Evolutionary conservation across 768 basidiomycete species (phyloP), one percentile per base, ranked within the genome.

Genomic region (Rhizopogon vesiculosus): DNA sequence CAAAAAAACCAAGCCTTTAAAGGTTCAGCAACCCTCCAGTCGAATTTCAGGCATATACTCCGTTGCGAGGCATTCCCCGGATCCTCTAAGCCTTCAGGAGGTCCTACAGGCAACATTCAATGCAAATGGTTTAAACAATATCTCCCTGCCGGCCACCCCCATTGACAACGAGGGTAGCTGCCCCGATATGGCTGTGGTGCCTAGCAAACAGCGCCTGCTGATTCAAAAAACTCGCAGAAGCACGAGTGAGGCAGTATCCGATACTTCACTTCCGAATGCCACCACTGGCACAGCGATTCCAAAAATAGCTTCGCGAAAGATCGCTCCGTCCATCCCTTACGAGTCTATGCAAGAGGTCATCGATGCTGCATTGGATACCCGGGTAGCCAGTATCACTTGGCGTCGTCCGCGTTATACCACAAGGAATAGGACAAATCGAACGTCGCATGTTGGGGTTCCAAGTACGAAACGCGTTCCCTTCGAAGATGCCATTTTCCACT

Each of bases 281-380:
- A 22, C 8, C 15, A 13, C 35, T 38, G 35, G 35, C 13, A 38
- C 33, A 35, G 19, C 33, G 7, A 19, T 49, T 38, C 46, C 19
- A 22, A 35, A 15, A 10, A 25, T 15, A 19, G 31, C 28, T 33
- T 13, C 15, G 10, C 31, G 16, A 38, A 54, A 51, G 19, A 31
- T 18, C 4, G 42, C 19, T 4, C 25, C 25, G 5, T 7, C 44
- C 6, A 35, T 54, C 22, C 31, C 13, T 7, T 54, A 54, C 25
- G 53, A 54, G 15, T 35, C 53, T 31, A 4, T n/a, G 22, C 53
- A 48, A 45, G 29, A 13, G 5, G 15, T 35, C 15, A 38, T 54
- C 22, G 45, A 54, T 51, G 45, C 45, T 46, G 45, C 53, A 33
- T 33, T 54, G 31, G 53, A 35, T 18, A 54, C 53, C n/a, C 53